Conservation (phyloP, 139 green algal genomes). For the Desmodesmus armatus region DNA sequence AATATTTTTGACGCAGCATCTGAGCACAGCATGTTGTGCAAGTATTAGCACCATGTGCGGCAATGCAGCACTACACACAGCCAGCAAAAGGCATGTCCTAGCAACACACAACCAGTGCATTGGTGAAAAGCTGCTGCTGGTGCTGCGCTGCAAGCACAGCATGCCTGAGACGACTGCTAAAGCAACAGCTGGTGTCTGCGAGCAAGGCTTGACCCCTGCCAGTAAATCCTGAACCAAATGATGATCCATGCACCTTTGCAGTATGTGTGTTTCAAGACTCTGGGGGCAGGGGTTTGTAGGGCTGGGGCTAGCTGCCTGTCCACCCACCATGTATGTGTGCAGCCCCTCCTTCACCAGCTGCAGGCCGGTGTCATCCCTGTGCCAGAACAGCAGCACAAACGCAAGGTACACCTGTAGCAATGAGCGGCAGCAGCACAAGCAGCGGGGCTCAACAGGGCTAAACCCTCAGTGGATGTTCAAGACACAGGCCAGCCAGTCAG, state of each 20-base stretch:
- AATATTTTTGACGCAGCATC: too few relatives aligned
- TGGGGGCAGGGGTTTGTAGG: too few relatives aligned
- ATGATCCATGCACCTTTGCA: too few relatives aligned
- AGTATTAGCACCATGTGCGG: too few relatives aligned
- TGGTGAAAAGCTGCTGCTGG: neutral
- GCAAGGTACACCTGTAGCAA: slow-evolving; percentile 39
- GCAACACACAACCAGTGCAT: neutral
- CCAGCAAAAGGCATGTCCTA: neutral
- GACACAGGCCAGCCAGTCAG: too few relatives aligned
- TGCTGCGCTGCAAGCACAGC: neutral
- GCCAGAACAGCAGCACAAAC: neutral
- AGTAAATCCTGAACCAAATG: too few relatives aligned
- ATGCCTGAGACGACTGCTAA: neutral
- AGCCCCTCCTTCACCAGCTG: slow-evolving; percentile 13
- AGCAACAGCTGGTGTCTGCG: slow-evolving; percentile 9
- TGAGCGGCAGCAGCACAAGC: slow-evolving; percentile 4
- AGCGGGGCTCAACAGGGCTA: too few relatives aligned
- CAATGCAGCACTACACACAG: too few relatives aligned
- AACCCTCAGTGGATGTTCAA: too few relatives aligned
- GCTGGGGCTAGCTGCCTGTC: neutral
- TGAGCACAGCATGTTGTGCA: too few relatives aligned
- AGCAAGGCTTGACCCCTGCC: too few relatives aligned
- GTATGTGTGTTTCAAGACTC: too few relatives aligned
- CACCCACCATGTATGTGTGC: slow-evolving; percentile 4
- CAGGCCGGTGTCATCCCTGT: slow-evolving; percentile 7